Conservation (phyloP, 2,329 filamentous ascomycete genomes). For the Lecanicillium sp. region DNA sequence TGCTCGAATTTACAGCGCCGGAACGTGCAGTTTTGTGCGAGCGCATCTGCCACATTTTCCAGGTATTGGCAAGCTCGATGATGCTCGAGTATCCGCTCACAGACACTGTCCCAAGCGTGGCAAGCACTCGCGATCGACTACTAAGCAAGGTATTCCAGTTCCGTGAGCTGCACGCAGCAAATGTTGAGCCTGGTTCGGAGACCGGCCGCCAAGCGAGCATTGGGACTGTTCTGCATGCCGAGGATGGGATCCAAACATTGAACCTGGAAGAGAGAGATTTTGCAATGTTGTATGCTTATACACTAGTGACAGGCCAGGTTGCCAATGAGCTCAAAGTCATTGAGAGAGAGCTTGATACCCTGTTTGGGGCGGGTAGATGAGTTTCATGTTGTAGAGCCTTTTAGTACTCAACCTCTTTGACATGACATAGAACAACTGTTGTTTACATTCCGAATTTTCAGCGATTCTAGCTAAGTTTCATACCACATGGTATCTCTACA, state of each 20-base stretch:
- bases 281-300: slow-evolving; percentile 87
- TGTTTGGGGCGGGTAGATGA: no score
- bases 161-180: slow-evolving; percentile 50
- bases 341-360: slow-evolving; percentile 46
- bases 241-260: no score
- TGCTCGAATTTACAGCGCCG: slow-evolving; percentile 67
- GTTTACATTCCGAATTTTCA: no score
- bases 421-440: no score
- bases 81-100: slow-evolving; percentile 85
- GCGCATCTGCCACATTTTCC: slow-evolving; percentile 74
- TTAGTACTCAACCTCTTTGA: no score
- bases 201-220: neutral
- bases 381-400: no score
- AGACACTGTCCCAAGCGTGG: slow-evolving; percentile 72
- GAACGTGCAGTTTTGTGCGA: slow-evolving; percentile 74
- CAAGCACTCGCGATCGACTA: slow-evolving; percentile 66
- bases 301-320: slow-evolving; percentile 54
- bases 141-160: slow-evolving; percentile 80
- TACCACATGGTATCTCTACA: no score
- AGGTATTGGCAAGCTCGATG: slow-evolving; percentile 77
- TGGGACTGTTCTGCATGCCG: slow-evolving; percentile 29
- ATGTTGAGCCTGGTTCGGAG: no score
- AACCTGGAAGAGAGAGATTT: slow-evolving; percentile 75
- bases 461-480: no score
- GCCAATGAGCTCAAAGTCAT: slow-evolving; percentile 51